Base-by-base conservation (phyloP, 2,329 filamentous ascomycete species). In the Ophiognomonia clavigignenti-juglandacearum region DNA sequence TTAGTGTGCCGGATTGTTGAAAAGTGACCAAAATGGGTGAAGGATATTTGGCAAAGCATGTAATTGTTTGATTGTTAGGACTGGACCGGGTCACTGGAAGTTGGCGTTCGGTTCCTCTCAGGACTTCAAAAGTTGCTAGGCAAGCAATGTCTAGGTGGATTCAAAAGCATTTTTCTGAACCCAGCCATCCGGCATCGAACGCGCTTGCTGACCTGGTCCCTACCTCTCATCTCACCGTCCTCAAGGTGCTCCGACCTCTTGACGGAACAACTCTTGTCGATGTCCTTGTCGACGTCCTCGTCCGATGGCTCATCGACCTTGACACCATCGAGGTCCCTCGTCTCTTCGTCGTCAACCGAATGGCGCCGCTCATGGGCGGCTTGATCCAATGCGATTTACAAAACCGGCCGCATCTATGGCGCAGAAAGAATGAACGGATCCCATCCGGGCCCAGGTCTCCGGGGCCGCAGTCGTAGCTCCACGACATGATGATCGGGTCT, bases 1-100 rank as follows among this genome's bases (percentile, higher is more conserved):
- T 75, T 41, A 75, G 72, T 51, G 72, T 75, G 24, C 72, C 72
- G n/a, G 72, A 74, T 53, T 75, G 72, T 42, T 75, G 53, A 62
- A 14, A 22, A 3, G 22, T 35, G 9, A 10, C 18, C 6, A 10
- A 8, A 9, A 7, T 6, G n/a, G 16, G 18, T 6, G 9, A 19
- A 13, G 9, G 34, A 18, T 8, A 18, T 11, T 14, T 19, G 10
- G 4, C 5, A 10, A 10, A 10, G 34, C 16, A 10, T 13, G 14
- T 10, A 11, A 3, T 6, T 8, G 16, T 13, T 20, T 13, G 9
- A n/a, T 34, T n/a, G n/a, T 13, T 16, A n/a, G 10, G 16, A 4
- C 3, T 34, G 14, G 9, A 16, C 11, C 8, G 16, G 31, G 4
- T 4, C 16, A 8, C 6, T 34, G 14, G 6, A 16, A 34, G 14